Conservation (phyloP, 2,329 filamentous ascomycete genomes). For the Colletotrichum navitas region DNA sequence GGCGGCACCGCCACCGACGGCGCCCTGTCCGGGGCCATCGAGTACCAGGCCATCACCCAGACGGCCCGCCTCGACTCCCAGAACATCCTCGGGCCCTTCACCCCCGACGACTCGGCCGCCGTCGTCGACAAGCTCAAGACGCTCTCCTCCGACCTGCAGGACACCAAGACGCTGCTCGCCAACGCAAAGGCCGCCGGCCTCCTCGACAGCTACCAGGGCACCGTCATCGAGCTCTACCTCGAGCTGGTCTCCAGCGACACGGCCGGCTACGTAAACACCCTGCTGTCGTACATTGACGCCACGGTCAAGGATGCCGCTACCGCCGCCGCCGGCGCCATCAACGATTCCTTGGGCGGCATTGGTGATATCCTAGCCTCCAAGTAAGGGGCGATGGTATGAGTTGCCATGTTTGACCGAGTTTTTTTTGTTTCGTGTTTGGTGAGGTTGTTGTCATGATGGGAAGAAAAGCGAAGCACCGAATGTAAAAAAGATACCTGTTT, state of each 20-base stretch:
- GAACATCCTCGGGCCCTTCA: neutral
- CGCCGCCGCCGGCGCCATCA: neutral
- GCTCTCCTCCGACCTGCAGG: neutral
- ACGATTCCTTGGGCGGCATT: neutral
- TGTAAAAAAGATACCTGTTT: neutral
- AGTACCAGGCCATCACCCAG: neutral
- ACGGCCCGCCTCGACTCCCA: slow-evolving; percentile 13
- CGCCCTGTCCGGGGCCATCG: neutral
- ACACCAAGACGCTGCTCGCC: neutral
- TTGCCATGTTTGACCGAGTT: neutral
- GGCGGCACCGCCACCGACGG: neutral
- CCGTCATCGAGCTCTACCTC: neutral
- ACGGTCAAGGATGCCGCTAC: neutral
- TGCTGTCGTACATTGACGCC: neutral
- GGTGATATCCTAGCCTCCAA: neutral
- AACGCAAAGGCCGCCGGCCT: neutral
- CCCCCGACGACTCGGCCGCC: neutral
- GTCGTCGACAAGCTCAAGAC: slow-evolving; percentile 8
- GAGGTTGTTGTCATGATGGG: no score
- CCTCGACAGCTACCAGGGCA: rapidly evolving
- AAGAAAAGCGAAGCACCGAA: neutral
- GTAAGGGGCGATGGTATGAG: no score
- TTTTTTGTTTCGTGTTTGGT: no score
- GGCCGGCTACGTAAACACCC: rapidly evolving
- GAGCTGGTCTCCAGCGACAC: neutral